Percentiles rank a stretch among this genome's conserved stretches.
Evolutionary conservation across 768 basidiomycete genomes (phyloP).

Genomic region (Mycena maculata): DNA sequence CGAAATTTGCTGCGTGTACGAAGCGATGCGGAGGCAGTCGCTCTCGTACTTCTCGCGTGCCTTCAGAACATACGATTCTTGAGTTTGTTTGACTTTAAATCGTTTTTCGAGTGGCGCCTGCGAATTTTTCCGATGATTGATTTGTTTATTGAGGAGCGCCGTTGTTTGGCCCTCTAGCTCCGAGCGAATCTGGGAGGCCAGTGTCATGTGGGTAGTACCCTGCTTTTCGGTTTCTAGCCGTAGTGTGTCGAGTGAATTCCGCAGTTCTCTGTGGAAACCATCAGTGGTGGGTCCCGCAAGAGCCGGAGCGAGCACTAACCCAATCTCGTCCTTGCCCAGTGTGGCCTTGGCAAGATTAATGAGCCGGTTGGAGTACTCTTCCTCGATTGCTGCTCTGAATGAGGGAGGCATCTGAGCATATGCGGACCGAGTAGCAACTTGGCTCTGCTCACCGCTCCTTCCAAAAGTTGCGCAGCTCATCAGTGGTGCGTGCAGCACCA

Average conservation of each 20-base stretch:
- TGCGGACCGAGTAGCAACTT: background rate
- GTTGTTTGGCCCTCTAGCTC: constrained; percentile 80
- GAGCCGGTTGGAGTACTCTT: constrained; percentile 93
- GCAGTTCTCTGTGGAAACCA: constrained; percentile 71
- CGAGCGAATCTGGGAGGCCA: constrained; percentile 79
- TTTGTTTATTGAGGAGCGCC: constrained; percentile 72
- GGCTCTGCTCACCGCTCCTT: constrained; percentile 88
- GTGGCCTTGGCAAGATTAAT: constrained; percentile 80
- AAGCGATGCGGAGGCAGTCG: constrained; percentile 94
- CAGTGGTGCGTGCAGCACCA: constrained; percentile 85
- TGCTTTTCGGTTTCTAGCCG: constrained; percentile 90
- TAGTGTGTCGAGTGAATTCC: constrained; percentile 82
- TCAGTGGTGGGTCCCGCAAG: constrained; percentile 8
- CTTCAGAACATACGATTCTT: constrained; percentile 87
- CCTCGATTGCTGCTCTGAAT: constrained; percentile 91
- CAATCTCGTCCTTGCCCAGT: constrained; percentile 92
- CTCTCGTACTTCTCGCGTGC: constrained; percentile 94
- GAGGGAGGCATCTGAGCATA: constrained; percentile 20
- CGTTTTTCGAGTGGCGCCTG: constrained; percentile 88
- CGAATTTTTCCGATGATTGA: constrained; percentile 77
- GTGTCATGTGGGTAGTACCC: constrained; percentile 73
- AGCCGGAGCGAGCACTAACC: constrained; percentile 63
- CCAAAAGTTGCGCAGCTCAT: constrained; percentile 90
- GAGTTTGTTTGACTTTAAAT: constrained; percentile 88
- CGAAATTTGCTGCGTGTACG: constrained; percentile 90